Percentiles rank a stretch among this genome's conserved stretches.
Conservation (phyloP, 1,284 basidiomycete genomes). For the Vanrija sp. region DNA sequence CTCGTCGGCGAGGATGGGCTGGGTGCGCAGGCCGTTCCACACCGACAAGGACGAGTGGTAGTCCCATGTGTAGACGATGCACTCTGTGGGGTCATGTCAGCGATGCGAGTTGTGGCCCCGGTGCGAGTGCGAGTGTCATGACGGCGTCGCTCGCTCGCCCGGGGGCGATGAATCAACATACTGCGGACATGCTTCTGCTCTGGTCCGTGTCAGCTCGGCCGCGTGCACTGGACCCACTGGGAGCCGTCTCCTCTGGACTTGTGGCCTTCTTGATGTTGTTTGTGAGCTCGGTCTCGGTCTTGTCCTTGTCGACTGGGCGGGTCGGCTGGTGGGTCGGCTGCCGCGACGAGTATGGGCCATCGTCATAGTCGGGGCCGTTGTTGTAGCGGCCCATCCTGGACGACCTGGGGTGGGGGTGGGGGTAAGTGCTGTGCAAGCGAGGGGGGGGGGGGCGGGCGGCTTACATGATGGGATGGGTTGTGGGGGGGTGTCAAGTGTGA, state of each 20-base stretch:
- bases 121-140: too few relatives aligned
- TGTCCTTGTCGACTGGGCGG: slow-evolving; percentile 92
- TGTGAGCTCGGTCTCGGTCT: slow-evolving; percentile 84
- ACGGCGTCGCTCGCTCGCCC: too few relatives aligned
- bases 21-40: slow-evolving; percentile 90
- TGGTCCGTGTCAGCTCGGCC: slow-evolving; percentile 37
- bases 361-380: slow-evolving; percentile 35
- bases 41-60: slow-evolving; percentile 95
- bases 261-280: slow-evolving; percentile 97
- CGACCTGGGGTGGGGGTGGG: slow-evolving; percentile 20
- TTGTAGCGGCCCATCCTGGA: slow-evolving; percentile 28
- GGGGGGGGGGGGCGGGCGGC: slow-evolving; percentile 20
- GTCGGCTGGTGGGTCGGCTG: slow-evolving; percentile 70
- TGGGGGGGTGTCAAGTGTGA: not conserved
- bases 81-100: slow-evolving; percentile 61
- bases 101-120: not conserved
- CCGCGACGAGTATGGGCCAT: slow-evolving; percentile 17
- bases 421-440: too few relatives aligned
- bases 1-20: slow-evolving; percentile 90
- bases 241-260: slow-evolving; percentile 79
- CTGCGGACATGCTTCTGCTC: slow-evolving; percentile 98
- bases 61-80: slow-evolving; percentile 97
- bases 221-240: slow-evolving; percentile 31
- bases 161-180: slow-evolving; percentile 53
- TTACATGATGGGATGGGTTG: not conserved